Percentiles rank a stretch among this genome's conserved stretches.
Conservation (phyloP, 2,329 filamentous ascomycete genomes). For the Aspergillus uvarum region DNA sequence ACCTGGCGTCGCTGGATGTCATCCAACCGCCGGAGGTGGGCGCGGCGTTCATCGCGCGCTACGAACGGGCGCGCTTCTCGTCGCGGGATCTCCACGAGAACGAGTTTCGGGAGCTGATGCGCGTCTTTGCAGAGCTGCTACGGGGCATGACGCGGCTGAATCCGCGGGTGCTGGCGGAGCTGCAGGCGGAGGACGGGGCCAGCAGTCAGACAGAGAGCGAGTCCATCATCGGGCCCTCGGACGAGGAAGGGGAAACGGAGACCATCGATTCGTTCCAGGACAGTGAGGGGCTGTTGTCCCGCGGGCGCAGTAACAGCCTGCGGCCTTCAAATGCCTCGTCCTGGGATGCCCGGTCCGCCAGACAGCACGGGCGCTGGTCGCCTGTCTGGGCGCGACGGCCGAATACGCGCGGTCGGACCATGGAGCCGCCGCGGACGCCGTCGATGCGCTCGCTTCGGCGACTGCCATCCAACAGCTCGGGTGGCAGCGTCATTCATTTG, state of each 20-base stretch:
- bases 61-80: conserved; percentile 85
- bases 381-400: conserved; percentile 15
- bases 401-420: conserved; percentile 11
- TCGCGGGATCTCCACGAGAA: conserved; percentile 64
- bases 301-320: conserved; percentile 27
- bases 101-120: conserved; percentile 78
- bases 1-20: conserved; percentile 68
- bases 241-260: conserved; percentile 42
- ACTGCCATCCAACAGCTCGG: conserved; percentile 35
- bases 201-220: conserved; percentile 29
- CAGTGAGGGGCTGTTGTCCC: conserved; percentile 17
- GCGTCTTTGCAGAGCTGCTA: conserved; percentile 76
- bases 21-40: conserved; percentile 53
- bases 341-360: conserved; percentile 31
- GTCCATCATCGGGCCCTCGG: conserved; percentile 40
- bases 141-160: conserved; percentile 70
- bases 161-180: conserved; percentile 50
- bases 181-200: conserved; percentile 19
- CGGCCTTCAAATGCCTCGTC: conserved; percentile 29
- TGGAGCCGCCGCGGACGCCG: conserved; percentile 29
- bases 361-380: conserved; percentile 21
- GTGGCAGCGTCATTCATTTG: conserved; percentile 42
- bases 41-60: conserved; percentile 67
- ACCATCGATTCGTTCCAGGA: conserved; percentile 29
- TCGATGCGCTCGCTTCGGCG: conserved; percentile 37